Percentiles rank a stretch among this genome's conserved stretches.
Conservation (phyloP, 2,329 filamentous ascomycete genomes). For the Penicillium expansum region DNA sequence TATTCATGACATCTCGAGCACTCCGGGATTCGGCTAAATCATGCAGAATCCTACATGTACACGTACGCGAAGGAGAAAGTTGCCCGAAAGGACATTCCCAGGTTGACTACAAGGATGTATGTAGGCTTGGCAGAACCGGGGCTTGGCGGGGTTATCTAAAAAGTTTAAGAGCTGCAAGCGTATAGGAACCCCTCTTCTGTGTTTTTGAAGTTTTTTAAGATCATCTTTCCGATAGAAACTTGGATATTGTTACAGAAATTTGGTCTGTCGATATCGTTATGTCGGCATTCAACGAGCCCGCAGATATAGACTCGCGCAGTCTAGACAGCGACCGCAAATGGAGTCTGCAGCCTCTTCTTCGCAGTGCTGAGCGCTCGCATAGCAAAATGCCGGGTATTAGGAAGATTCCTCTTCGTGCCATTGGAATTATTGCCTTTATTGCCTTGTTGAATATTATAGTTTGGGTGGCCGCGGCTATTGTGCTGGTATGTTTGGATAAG, state of each 20-base stretch:
- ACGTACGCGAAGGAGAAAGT: background rate
- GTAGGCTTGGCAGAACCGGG: background rate
- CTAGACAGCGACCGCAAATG: constrained; percentile 26
- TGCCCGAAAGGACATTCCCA: background rate
- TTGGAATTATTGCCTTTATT: constrained; percentile 57
- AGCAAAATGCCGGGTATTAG: constrained; percentile 54
- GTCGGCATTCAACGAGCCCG: background rate
- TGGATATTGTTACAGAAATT: background rate
- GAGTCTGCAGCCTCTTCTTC: constrained; percentile 32
- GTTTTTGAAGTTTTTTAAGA: background rate
- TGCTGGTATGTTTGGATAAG: constrained; percentile 47
- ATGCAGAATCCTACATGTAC: background rate
- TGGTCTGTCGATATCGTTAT: background rate
- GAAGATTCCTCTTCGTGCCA: constrained; percentile 55
- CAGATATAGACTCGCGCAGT: constrained; percentile 8
- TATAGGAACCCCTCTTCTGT: constrained; percentile 3
- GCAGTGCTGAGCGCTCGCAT: constrained; percentile 49
- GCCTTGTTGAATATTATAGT: constrained; percentile 55
- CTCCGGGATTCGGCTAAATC: background rate
- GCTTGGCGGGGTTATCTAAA: background rate
- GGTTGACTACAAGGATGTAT: background rate
- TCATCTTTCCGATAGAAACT: background rate
- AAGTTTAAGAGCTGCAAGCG: background rate
- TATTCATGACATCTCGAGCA: background rate
- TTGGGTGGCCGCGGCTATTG: constrained; percentile 58